Base-by-base conservation (phyloP, 768 basidiomycete species). In the Multifurca ochricompacta region DNA sequence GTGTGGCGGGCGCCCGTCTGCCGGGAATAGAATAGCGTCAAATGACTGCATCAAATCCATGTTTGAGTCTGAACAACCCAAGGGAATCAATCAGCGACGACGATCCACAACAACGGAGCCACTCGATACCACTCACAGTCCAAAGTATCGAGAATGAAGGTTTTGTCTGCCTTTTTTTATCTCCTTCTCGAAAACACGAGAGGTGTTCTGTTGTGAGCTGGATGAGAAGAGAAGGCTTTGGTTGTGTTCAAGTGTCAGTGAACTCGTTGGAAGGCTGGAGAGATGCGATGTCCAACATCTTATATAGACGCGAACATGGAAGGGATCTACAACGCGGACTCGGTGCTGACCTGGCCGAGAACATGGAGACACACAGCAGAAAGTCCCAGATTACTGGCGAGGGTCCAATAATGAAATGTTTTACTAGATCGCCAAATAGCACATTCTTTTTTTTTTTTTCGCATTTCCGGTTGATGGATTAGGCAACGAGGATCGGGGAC, bases 1-100 rank as follows among this genome's bases (percentile, higher is more conserved):
- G 41, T 83, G 81, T 16, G 88, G 85, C 21, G 82, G 77, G 35
- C 86, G 85, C 53, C 82, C 83, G 77, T 91, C 88, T 32, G 83
- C 79, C 25, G 88, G 87, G 65, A 91, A 85, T 57, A 90, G 73
- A 59, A 91, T 78, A 41, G 85, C 85, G 21, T 86, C 80, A 64
- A 75, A 83, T n/a, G 78, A 72, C 28, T 72, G 66, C 55, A 85
- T 70, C 59, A 80, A 77, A 63, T 85, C 83, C 85, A 88, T 87
- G 37, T 55, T 60, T 31, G 54, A 40, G 41, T 35, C 59, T 63
- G 60, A 61, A 51, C 27, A 28, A 8, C 42, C 35, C 3, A 36
- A 25, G 14, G 21, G n/a, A 16, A 48, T 59, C 47, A 27, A 52
- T 58, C 53, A 59, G 60, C 57, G 53, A 44, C 50, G 43, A 14